Percentiles rank a stretch among this genome's conserved stretches.
phyloP scores from a whole-genome alignment of 768 basidiomycete species.

The Cantharellus anzutake region DNA sequence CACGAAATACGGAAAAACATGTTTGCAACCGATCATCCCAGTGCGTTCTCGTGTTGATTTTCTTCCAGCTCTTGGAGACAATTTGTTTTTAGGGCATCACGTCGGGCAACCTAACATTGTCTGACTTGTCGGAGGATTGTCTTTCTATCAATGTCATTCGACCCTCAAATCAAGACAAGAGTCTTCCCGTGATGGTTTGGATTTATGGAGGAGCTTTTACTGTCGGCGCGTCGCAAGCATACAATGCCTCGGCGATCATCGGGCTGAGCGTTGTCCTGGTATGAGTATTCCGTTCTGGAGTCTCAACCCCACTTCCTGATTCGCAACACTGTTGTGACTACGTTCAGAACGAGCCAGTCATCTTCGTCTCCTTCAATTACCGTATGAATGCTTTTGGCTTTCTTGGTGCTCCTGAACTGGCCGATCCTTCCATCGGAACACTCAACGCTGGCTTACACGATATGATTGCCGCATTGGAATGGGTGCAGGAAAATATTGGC shows the following conservation, averaged over 20 bases:
- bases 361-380: slow-evolving; percentile 6
- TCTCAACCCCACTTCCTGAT: neutral
- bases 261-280: neutral
- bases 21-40: neutral
- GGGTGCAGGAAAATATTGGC: slow-evolving; percentile 4
- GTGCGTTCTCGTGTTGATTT: neutral
- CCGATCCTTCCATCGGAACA: neutral
- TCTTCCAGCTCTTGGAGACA: neutral
- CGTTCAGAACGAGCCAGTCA: neutral
- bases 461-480: slow-evolving; percentile 2
- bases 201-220: neutral
- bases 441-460: slow-evolving; percentile 3
- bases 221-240: neutral
- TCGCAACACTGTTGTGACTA: neutral
- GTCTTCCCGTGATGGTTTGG: neutral
- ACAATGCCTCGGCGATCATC: neutral
- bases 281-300: neutral
- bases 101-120: neutral
- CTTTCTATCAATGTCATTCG: neutral
- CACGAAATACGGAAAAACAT: neutral
- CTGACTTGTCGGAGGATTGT: neutral
- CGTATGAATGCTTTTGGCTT: slow-evolving; percentile 3
- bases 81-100: neutral
- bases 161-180: neutral
- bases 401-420: neutral